Base-by-base conservation (phyloP, 2,329 filamentous ascomycete genomes). In the Aspergillus floridensis region DNA sequence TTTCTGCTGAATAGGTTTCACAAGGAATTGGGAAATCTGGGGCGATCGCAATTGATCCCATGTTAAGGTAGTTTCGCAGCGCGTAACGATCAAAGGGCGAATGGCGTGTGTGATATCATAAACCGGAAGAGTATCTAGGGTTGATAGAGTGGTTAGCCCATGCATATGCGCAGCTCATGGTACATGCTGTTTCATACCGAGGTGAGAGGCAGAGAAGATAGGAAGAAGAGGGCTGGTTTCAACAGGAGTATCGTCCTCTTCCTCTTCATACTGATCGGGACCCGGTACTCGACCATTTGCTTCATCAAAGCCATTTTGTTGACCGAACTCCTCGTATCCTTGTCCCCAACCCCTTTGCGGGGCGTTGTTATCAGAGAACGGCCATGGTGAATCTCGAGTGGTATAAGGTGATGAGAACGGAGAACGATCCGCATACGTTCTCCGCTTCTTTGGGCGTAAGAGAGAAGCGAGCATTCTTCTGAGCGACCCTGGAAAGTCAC, bases 21-120 rank as follows among this genome's bases (percentile, higher is more conserved):
- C 85, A 38, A 98, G 84, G 73, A 98, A 98, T 72, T 96, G 93
- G 16, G 92, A 96, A 58, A 98, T 89, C 73, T 98, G 93, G 3
- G 93, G 93, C n/a, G 92, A 96, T 64, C 93, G 87, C 63, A 98
- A 82, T 74, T 98, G 93, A 65, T 98, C 93, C 93, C 93, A 98
- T 16, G 92, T 89, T 53, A 98, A 79, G 0, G 92, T 93, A 1
- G 93, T 97, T 79, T 98, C 93, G 75, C 92, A 96, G 71, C 90
- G 87, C 60, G 91, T 84, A 65, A 91, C 85, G 61, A 98, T 88
- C 58, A 97, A 84, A 56, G 92, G 87, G 65, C 93, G 90, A 63
- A 97, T 93, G 32, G 91, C 87, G 76, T 97, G 93, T 29, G 93
- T 96, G 66, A 96, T 87, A 74, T 88, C 90, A 80, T 97, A 97